These are phyloP conservation scores for Arthroderma sp. DNA, from an alignment of 2,329 filamentous ascomycete genomes.

Conservation along the genomic window DNA sequence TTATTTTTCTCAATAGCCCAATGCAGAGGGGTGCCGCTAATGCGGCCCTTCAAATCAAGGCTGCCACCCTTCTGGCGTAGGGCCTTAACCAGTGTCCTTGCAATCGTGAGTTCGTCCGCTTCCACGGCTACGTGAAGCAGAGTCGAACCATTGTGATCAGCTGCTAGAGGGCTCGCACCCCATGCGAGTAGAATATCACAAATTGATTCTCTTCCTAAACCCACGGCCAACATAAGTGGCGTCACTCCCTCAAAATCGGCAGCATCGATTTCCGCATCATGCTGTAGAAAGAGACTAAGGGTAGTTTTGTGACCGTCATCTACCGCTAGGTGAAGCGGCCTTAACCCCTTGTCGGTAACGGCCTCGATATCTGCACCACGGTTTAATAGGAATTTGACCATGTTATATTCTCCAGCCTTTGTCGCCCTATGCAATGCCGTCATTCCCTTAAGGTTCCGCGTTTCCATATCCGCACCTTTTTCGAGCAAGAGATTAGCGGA, in stretches of 20 bases:
- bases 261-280: neutral
- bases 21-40: too few relatives aligned
- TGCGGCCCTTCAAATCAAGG: too few relatives aligned
- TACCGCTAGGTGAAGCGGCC: neutral
- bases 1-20: too few relatives aligned
- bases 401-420: neutral
- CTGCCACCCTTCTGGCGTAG: too few relatives aligned
- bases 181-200: too few relatives aligned
- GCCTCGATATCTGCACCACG: neutral
- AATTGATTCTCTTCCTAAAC: too few relatives aligned
- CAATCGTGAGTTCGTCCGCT: too few relatives aligned
- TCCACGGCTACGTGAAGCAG: too few relatives aligned
- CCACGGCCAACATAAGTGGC: neutral
- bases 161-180: too few relatives aligned
- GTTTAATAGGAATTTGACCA: neutral
- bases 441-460: neutral
- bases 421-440: neutral
- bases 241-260: neutral
- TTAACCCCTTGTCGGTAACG: neutral
- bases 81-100: too few relatives aligned
- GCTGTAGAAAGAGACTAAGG: neutral
- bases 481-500: neutral
- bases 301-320: neutral
- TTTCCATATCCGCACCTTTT: neutral
- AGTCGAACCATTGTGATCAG: too few relatives aligned